Base-by-base conservation (phyloP, 208 protist species). In the Leishmania lainsoni region DNA sequence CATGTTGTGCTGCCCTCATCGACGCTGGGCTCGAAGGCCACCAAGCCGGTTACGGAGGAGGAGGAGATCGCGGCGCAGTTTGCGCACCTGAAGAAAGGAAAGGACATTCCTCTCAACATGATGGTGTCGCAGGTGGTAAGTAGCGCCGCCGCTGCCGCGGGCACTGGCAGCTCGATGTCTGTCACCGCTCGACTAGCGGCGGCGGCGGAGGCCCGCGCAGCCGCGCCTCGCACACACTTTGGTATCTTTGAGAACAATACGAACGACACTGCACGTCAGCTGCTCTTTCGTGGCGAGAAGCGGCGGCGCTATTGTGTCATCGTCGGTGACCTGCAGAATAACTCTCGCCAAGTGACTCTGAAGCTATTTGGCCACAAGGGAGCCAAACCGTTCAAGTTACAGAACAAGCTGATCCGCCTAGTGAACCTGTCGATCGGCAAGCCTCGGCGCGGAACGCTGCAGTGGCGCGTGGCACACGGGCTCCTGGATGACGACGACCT, bases 301-400 rank as follows among this genome's bases (percentile, higher is more conserved):
- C 90, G 92, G 56, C 91, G 91, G 20, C 94, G 94, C 32, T 96
- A 96, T 82, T 97, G 92, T 76, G 80, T 97, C 29, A 92, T 97
- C 76, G 87, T 95, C 54, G 94, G 94, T 4, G 85, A 97, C 59
- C 80, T 97, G 74, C 89, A 94, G 73, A 92, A 86, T 73, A 81
- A 81, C 39, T 76, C 87, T 5, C 84, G 90, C 0, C 80, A 87
- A 61, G 90, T 95, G 6, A 93, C 87, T 56, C 85, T 95, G 39
- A 97, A 95, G 78, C 86, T 97, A 0, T 95, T 95, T 76, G 94
- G 92, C 17, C 92, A 95, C 81, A 87, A 89, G 29, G 94, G 94
- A 56, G 82, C 87, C 52, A 97, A 97, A 71, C 94, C 94, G 59
- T 94, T 96, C 78, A 90, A 94, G 75, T 79, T 97, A 58, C 94